These are phyloP conservation scores for Phytophthora hybrid DNA, from an alignment of 352 stramenopile species.

Conservation along the genomic window DNA sequence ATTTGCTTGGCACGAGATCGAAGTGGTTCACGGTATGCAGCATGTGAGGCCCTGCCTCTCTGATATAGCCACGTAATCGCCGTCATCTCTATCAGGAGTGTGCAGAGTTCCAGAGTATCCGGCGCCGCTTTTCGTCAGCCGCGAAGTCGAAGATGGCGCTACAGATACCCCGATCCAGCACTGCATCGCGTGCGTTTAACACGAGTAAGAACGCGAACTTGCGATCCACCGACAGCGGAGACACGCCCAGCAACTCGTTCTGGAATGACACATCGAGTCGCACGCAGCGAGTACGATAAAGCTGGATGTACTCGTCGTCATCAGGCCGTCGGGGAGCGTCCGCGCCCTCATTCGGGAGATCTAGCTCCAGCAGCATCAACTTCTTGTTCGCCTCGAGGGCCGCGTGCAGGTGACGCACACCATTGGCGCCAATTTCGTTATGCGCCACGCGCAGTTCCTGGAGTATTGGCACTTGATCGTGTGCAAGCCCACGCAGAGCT, in stretches of 20 bases:
- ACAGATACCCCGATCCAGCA: conserved; percentile 40
- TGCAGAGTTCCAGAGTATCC: conserved; percentile 37
- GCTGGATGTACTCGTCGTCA: conserved; percentile 42
- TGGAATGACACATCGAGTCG: conserved; percentile 42
- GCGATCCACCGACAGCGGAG: conserved; percentile 20
- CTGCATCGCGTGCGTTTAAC: conserved; percentile 24
- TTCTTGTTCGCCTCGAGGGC: conserved; percentile 42
- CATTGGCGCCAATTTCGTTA: conserved; percentile 45
- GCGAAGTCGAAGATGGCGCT: conserved; percentile 38
- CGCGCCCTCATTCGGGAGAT: conserved; percentile 35
- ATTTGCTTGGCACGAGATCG: conserved; percentile 15
- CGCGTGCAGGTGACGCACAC: conserved; percentile 39
- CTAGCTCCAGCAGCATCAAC: conserved; percentile 39
- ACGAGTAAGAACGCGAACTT: conserved; percentile 37
- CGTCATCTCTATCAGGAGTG: background rate
- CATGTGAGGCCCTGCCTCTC: background rate
- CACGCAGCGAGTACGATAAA: conserved; percentile 46
- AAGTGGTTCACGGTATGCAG: background rate
- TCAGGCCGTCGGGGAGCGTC: conserved; percentile 21
- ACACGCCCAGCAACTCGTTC: conserved; percentile 38
- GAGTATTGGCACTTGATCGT: conserved; percentile 23
- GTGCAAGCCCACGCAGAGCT: conserved; percentile 30
- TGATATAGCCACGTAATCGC: too few relatives aligned
- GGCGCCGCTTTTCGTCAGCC: conserved; percentile 33
- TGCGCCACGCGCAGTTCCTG: conserved; percentile 36